These are phyloP conservation scores for Hippophae gyantsensis DNA, from an alignment of 306 rosid species.

Conservation along the genomic window DNA sequence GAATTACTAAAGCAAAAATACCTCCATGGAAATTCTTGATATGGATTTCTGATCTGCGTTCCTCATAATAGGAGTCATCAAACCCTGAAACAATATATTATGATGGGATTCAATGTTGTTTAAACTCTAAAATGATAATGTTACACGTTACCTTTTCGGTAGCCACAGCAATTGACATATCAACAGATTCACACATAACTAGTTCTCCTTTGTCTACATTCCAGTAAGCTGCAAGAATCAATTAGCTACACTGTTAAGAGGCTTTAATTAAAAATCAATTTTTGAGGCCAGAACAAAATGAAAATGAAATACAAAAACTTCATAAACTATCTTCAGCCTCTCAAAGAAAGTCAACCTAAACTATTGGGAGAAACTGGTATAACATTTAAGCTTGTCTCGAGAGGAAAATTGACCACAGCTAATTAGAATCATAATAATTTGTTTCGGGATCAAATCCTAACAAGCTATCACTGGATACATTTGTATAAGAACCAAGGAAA, in stretches of 20 bases:
- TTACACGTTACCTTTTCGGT: constrained; percentile 70
- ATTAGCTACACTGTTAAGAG: constrained; percentile 18
- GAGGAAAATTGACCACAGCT: too few relatives aligned
- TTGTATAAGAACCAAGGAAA: too few relatives aligned
- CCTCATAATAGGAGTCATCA: constrained; percentile 90
- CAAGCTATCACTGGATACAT: too few relatives aligned
- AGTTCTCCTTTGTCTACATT: constrained; percentile 62
- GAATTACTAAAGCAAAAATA: constrained; percentile 12
- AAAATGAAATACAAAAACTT: not conserved
- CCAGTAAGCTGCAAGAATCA: constrained; percentile 68
- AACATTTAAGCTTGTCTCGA: too few relatives aligned
- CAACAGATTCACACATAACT: constrained; percentile 49
- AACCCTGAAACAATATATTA: constrained; percentile 51
- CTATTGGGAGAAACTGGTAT: too few relatives aligned
- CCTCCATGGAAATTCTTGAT: constrained; percentile 83
- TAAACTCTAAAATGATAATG: not conserved
- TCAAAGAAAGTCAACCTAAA: not conserved
- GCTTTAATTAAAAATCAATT: constrained; percentile 7
- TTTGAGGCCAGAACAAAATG: not conserved
- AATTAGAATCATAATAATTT: too few relatives aligned
- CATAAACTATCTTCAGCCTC: not conserved
- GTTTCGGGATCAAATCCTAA: too few relatives aligned
- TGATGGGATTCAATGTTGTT: constrained; percentile 14
- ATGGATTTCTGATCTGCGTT: constrained; percentile 91
- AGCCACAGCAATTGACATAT: constrained; percentile 96